Evolutionary conservation across 768 basidiomycete genomes (phyloP), one percentile per base, ranked within the genome.

Genomic region (Termitomyces heimii): DNA sequence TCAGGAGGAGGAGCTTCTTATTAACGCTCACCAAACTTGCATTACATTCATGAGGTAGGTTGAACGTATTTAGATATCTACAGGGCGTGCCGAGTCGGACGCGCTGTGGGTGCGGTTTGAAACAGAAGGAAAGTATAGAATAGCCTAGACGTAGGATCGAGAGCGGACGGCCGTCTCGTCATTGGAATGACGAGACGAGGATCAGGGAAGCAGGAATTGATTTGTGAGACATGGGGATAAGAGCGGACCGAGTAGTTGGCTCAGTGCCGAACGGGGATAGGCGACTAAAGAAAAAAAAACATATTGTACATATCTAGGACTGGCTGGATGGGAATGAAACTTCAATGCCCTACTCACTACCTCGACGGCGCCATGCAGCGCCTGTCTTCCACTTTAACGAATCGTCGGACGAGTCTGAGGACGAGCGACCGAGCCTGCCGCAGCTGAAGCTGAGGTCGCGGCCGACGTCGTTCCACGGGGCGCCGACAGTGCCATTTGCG

Each of bases 321-420:
- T 13, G n/a, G n/a, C n/a, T 18, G n/a, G 39, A 40, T 40, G 39
- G 7, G 39, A n/a, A n/a, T 9, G 28, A 5, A 29, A 46, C 12
- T 14, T 5, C 52, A 28, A 72, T 74, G 71, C 73, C 73, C 44
- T 72, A 72, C 63, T 68, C 65, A 18, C 63, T 68, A 12, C 67
- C 66, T 31, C 67, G 47, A 26, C 64, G 37, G 13, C 54, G 54
- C 34, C 39, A 52, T 48, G 50, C 54, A 26, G 59, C 65, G 34
- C 62, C 67, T 24, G 67, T 68, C 10, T 76, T 77, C 63, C 76
- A 77, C 57, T 68, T 76, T 49, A 66, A 70, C 60, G 69, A 74
- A 57, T 58, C 64, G 2, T 56, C 61, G 2, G 52, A 57, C 4
- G 56, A 57, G 5, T 44, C 52, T 24, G 62, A 67, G 63, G 10